These are phyloP conservation scores for Fusarium irregulare DNA, from an alignment of 2,329 filamentous ascomycete species.

Conservation along the genomic window DNA sequence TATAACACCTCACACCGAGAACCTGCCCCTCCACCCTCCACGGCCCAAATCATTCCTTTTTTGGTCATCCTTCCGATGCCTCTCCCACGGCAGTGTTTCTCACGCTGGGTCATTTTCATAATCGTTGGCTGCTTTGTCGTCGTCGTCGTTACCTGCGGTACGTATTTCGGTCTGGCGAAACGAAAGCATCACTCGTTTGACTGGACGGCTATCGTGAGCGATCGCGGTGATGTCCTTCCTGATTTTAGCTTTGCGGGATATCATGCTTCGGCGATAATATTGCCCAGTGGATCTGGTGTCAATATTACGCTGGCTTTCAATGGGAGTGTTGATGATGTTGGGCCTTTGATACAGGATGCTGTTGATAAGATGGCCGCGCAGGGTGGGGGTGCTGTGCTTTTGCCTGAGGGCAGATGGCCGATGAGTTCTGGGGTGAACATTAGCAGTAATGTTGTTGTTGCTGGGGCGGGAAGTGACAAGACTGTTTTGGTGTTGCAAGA, in stretches of 20 bases:
- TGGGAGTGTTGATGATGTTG: constrained; percentile 13
- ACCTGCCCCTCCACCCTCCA: background rate
- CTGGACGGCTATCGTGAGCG: constrained; percentile 21
- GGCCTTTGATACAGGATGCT: constrained; percentile 21
- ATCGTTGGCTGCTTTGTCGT: constrained; percentile 8
- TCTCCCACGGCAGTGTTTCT: constrained; percentile 21
- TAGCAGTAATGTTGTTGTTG: constrained; percentile 6
- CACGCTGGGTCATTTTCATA: constrained; percentile 2
- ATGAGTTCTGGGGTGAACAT: constrained; percentile 25
- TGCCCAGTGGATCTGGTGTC: background rate
- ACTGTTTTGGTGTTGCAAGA: constrained; percentile 13
- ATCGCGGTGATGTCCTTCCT: constrained; percentile 29
- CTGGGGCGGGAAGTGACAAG: background rate
- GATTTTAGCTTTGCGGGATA: constrained; percentile 42
- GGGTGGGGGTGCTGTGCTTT: constrained; percentile 29
- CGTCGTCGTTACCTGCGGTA: background rate
- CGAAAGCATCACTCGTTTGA: constrained; percentile 15
- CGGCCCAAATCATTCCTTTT: background rate
- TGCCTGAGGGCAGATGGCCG: constrained; percentile 20
- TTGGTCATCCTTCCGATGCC: background rate
- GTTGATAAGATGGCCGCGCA: constrained; percentile 15
- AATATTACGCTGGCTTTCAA: constrained; percentile 1
- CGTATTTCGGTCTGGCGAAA: constrained; percentile 15
- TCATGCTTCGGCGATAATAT: constrained; percentile 26
- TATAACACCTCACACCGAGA: constrained; percentile 2